A percentile compares a stretch with the other conserved stretches of the same genome.
These are phyloP conservation scores for Phytophthora foliorum DNA, from an alignment of 352 stramenopile species.

Conservation along the genomic window DNA sequence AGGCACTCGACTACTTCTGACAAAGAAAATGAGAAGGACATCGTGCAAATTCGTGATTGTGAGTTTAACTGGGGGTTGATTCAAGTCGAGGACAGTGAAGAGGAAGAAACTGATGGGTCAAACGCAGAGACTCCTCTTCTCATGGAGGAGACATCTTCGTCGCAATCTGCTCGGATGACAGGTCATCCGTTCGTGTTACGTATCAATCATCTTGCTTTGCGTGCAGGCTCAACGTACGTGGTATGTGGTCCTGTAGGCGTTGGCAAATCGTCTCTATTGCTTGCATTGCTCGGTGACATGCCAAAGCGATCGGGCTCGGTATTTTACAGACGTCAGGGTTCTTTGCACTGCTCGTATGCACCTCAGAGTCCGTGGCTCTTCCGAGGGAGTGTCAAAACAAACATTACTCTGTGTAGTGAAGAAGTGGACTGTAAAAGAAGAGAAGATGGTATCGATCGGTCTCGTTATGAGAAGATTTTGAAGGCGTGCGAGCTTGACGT, in stretches of 20 bases:
- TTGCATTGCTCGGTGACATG: conserved; percentile 97
- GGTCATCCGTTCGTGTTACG: conserved; percentile 48
- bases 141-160: conserved; percentile 9
- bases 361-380: conserved; percentile 88
- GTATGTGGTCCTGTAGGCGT: conserved; percentile 92
- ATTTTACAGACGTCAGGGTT: conserved; percentile 1
- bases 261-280: conserved; percentile 97
- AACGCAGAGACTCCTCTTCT: conserved; percentile 35
- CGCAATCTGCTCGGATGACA: neutral
- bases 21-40: neutral
- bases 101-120: conserved; percentile 10
- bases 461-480: conserved; percentile 63
- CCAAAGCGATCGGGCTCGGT: conserved; percentile 35
- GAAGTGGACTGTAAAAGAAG: conserved; percentile 5
- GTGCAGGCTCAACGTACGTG: conserved; percentile 56
- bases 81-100: neutral
- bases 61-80: conserved; percentile 38
- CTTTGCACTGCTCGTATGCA: conserved; percentile 59
- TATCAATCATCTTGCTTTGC: conserved; percentile 57
- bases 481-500: conserved; percentile 73
- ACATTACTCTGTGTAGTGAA: conserved; percentile 64
- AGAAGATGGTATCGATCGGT: conserved; percentile 40
- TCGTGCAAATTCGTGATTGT: conserved; percentile 40
- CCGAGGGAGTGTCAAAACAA: conserved; percentile 61
- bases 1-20: neutral